Evolutionary conservation across 257 asterid genomes (phyloP), one percentile per base, ranked within the genome.

Genomic region (Przewalskia tangutica): DNA sequence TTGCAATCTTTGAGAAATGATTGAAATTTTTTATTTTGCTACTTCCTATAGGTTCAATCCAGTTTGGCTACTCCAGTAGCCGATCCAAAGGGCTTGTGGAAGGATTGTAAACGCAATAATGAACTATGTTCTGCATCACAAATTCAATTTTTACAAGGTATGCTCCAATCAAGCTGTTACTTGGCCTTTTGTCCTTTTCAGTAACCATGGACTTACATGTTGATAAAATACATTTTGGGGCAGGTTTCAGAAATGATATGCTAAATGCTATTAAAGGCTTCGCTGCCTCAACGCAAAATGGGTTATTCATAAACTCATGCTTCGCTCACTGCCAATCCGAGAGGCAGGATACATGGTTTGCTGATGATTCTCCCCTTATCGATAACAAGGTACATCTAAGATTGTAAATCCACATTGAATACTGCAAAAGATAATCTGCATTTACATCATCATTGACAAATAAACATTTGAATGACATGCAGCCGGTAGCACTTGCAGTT

Each of bases 401-500:
- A 56, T 40, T 18, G n/a, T 17, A 58, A 4, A 36, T 56, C 7
- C 4, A n/a, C 53, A 1, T 70, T 70, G 78, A 66, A 16, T 34
- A 64, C 71, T 17, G 77, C 54, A 40, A 8, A 17, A 44, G 11
- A 44, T 71, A 71, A 40, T 62, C 58, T 12, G 18, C 7, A 2
- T 54, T 6, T 23, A 56, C 68, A 79, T 58, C 3, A 58, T 1
- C 18, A 40, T 58, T 79, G 68, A 58, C 40, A 36, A 36, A 71
- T 13, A 58, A 78, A 42, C 46, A 71, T 20, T 55, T 56, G 34
- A 62, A 34, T 56, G 9, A 79, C 70, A 9, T 85, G 87, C 97
- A 94, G 99, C 88, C 89, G 4, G 81, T 94, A 34, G 99, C 97
- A 44, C 84, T 88, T 46, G 94, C 98, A 0, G 98, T 96, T 58